Conservation (phyloP, 1,284 basidiomycete species). For the Puccinia horiana region DNA sequence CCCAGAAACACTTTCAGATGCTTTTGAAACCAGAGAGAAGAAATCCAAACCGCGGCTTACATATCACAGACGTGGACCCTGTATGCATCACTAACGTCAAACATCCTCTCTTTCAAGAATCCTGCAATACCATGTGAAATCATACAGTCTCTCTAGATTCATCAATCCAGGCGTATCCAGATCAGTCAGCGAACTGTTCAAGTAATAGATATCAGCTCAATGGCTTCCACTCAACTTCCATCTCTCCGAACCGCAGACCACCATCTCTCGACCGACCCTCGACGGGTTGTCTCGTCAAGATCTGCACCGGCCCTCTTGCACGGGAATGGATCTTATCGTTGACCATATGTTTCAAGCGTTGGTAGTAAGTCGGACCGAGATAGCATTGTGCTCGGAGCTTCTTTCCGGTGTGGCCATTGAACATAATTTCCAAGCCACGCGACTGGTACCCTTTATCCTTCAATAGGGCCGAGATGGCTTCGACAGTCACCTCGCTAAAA, state of each 20-base stretch:
- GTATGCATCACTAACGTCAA: constrained; percentile 77
- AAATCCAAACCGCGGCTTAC: constrained; percentile 63
- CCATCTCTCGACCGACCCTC: constrained; percentile 98
- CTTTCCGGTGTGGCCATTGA: constrained; percentile 94
- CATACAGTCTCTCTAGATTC: constrained; percentile 84
- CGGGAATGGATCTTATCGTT: constrained; percentile 99
- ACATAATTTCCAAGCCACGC: constrained; percentile 94
- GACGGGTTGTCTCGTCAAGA: constrained; percentile 96
- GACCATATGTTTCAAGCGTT: constrained; percentile 99
- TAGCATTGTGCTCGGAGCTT: constrained; percentile 98
- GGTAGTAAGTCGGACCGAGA: constrained; percentile 98
- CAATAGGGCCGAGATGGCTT: constrained; percentile 82
- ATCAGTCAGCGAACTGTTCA: neutral
- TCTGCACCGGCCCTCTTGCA: constrained; percentile 95
- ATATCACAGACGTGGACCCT: constrained; percentile 93
- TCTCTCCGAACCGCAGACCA: constrained; percentile 99
- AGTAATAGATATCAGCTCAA: neutral
- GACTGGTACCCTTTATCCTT: constrained; percentile 87
- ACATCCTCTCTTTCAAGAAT: constrained; percentile 78
- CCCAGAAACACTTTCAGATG: neutral
- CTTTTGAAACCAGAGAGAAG: neutral
- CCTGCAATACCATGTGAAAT: constrained; percentile 98
- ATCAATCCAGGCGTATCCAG: neutral
- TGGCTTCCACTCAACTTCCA: constrained; percentile 66
- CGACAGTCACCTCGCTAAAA: constrained; percentile 96